Percentiles rank a stretch among this genome's conserved stretches.
These are phyloP conservation scores for Glarea lozoyensis DNA, from an alignment of 495 filamentous ascomycete species.

Conservation along the genomic window DNA sequence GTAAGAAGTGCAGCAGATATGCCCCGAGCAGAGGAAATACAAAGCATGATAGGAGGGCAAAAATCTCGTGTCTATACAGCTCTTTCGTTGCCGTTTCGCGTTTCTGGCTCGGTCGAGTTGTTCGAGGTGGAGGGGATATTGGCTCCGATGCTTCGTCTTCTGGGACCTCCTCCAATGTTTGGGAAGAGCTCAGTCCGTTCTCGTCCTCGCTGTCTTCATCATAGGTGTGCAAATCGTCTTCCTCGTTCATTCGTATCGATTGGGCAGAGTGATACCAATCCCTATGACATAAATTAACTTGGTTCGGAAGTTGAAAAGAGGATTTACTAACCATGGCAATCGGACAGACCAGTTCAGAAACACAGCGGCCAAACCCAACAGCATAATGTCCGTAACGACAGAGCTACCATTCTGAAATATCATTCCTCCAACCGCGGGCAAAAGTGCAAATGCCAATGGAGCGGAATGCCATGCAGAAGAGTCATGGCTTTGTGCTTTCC, in stretches of 20 bases:
- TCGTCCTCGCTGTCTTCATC: slow-evolving; percentile 37
- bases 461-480: slow-evolving; percentile 64
- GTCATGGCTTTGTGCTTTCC: slow-evolving; percentile 27
- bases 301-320: neutral
- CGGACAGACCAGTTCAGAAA: slow-evolving; percentile 93
- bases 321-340: slow-evolving; percentile 63
- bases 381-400: slow-evolving; percentile 74
- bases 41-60: slow-evolving; percentile 72
- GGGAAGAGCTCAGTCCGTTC: slow-evolving; percentile 18
- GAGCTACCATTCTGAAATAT: slow-evolving; percentile 77
- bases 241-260: slow-evolving; percentile 40
- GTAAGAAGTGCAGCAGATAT: slow-evolving; percentile 68
- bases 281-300: slow-evolving; percentile 33
- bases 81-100: slow-evolving; percentile 44
- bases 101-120: slow-evolving; percentile 11
- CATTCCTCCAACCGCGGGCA: slow-evolving; percentile 78
- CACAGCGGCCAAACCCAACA: slow-evolving; percentile 68
- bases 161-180: slow-evolving; percentile 30
- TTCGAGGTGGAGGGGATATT: slow-evolving; percentile 4
- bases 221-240: slow-evolving; percentile 38
- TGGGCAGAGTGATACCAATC: slow-evolving; percentile 87
- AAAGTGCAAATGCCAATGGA: slow-evolving; percentile 70
- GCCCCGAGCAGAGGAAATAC: slow-evolving; percentile 67
- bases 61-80: slow-evolving; percentile 63
- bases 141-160: slow-evolving; percentile 23